phyloP scores from a whole-genome alignment of 805 yeast species.

The Candida berthetii region DNA sequence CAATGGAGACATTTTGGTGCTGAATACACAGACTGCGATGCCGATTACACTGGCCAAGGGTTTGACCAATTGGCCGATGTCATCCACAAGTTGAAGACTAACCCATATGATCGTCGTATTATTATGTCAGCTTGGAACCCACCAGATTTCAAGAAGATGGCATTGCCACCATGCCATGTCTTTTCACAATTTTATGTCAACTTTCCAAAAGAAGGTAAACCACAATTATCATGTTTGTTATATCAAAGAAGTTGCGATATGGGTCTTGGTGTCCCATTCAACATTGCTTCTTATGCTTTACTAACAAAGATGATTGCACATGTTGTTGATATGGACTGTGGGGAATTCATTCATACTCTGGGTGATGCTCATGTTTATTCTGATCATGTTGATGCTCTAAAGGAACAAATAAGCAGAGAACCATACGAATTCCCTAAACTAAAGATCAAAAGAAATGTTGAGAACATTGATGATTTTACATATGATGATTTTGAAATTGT shows the following conservation, averaged over 20 bases:
- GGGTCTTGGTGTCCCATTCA: conserved; percentile 99
- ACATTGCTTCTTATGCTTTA: conserved; percentile 93
- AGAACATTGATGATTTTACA: conserved; percentile 77
- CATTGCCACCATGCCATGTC: conserved; percentile 97
- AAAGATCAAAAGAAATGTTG: conserved; percentile 59
- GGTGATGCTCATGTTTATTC: conserved; percentile 96
- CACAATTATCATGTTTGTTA: conserved; percentile 77
- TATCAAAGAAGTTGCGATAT: conserved; percentile 98
- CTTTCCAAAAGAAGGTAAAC: conserved; percentile 59
- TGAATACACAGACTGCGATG: conserved; percentile 75
- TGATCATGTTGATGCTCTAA: conserved; percentile 89
- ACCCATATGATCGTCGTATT: conserved; percentile 92
- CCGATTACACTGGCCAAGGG: conserved; percentile 85
- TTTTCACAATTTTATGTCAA: conserved; percentile 92
- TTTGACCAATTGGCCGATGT: conserved; percentile 83
- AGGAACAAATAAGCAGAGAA: conserved; percentile 66
- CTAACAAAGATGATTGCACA: conserved; percentile 93
- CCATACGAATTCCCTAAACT: conserved; percentile 83
- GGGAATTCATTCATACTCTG: conserved; percentile 90
- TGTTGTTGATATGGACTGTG: conserved; percentile 91
- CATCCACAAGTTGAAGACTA: conserved; percentile 71
- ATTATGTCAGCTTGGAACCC: conserved; percentile 99
- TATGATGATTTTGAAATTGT: conserved; percentile 82
- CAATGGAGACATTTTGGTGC: conserved; percentile 99
- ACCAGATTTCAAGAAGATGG: conserved; percentile 90